A percentile compares a stretch with the other conserved stretches of the same genome.
Evolutionary conservation across 768 basidiomycete species (phyloP).

Genomic region (Agrocybe praecox): DNA sequence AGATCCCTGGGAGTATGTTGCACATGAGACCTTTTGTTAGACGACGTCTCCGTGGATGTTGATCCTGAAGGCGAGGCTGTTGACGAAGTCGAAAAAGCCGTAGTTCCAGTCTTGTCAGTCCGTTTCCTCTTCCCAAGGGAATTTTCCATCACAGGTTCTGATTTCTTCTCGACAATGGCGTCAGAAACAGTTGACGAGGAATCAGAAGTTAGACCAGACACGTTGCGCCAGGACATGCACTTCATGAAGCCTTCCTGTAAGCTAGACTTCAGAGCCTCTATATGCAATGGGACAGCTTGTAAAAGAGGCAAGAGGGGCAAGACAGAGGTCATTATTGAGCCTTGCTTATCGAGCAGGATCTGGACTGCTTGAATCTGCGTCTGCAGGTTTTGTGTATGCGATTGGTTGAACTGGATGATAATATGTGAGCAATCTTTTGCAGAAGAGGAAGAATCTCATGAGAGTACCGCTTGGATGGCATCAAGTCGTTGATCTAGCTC

Average conservation of each 20-base stretch:
- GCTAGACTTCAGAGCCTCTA: conserved; percentile 42
- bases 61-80: not conserved
- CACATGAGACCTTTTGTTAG: not conserved
- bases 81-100: not conserved
- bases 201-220: not conserved
- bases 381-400: conserved; percentile 48
- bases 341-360: conserved; percentile 64
- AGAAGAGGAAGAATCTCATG: not conserved
- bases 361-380: conserved; percentile 59
- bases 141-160: not conserved
- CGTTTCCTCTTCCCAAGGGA: conserved; percentile 9
- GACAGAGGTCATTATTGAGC: conserved; percentile 52
- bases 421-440: not conserved
- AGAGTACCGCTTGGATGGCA: conserved; percentile 50
- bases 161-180: not conserved
- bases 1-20: not conserved
- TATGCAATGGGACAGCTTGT: conserved; percentile 59
- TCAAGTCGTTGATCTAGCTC: conserved; percentile 58
- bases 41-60: not conserved
- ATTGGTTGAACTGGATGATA: conserved; percentile 43
- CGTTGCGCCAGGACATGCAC: not conserved
- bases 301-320: conserved; percentile 63
- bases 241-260: conserved; percentile 30
- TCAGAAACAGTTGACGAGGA: not conserved
- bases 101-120: not conserved